Conservation (phyloP, 2,329 filamentous ascomycete species). For the Xylaria sp. region DNA sequence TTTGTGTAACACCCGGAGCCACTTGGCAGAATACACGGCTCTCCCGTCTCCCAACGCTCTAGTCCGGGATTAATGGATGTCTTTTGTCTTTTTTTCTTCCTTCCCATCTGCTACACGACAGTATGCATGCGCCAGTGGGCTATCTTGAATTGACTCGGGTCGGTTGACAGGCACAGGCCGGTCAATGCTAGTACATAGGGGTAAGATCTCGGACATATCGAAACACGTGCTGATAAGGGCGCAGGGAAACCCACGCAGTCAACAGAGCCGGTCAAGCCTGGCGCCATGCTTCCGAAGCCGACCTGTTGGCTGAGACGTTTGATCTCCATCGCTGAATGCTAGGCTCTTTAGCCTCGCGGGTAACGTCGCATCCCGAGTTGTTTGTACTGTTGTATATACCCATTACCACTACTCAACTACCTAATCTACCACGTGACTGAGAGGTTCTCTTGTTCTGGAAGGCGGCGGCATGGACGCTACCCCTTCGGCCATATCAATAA, state of each 20-base stretch:
- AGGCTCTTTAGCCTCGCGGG: slow-evolving; percentile 19
- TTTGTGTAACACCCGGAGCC: slow-evolving; percentile 4
- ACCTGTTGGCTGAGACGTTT: not conserved
- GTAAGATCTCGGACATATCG: not conserved
- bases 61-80: slow-evolving; percentile 17
- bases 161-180: no score
- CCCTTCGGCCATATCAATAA: slow-evolving; percentile 15
- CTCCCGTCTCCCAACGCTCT: slow-evolving; percentile 13
- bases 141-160: not conserved
- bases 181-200: no score
- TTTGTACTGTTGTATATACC: slow-evolving; percentile 6
- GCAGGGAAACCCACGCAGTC: not conserved
- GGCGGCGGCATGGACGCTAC: slow-evolving; percentile 5
- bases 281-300: not conserved
- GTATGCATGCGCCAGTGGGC: no score
- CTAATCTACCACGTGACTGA: slow-evolving; percentile 16
- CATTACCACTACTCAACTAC: slow-evolving; percentile 10
- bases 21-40: slow-evolving; percentile 8
- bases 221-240: not conserved
- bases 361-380: slow-evolving; percentile 25
- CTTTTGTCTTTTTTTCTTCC: no score
- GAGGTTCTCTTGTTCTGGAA: slow-evolving; percentile 14
- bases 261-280: no score
- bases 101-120: no score
- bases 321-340: not conserved